Percentiles rank a stretch among this genome's conserved stretches.
Conservation (phyloP, 1,284 basidiomycete genomes). For the Microstroma glucosiphilum region DNA sequence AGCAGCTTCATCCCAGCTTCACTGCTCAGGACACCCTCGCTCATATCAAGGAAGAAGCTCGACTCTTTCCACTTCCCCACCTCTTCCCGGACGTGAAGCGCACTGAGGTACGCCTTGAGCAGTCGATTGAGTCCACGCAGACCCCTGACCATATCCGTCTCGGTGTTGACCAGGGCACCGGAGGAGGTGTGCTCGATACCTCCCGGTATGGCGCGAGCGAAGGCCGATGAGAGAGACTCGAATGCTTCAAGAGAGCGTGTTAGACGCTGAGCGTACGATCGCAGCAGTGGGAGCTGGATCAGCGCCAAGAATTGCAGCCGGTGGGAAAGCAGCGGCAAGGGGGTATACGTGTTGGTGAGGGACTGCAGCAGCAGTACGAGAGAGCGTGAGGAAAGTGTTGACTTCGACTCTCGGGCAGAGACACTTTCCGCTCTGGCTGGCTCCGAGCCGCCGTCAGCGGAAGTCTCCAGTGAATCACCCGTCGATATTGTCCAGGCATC, state of each 20-base stretch:
- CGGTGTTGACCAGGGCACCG: slow-evolving; percentile 11
- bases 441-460: slow-evolving; percentile 53
- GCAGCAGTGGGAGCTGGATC: slow-evolving; percentile 78
- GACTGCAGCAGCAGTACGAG: slow-evolving; percentile 32
- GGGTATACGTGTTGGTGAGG: slow-evolving; percentile 72
- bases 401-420: slow-evolving; percentile 16
- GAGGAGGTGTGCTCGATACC: slow-evolving; percentile 47
- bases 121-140: slow-evolving; percentile 38
- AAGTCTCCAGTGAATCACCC: slow-evolving; percentile 58
- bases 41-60: slow-evolving; percentile 34
- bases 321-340: slow-evolving; percentile 70
- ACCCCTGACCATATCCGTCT: slow-evolving; percentile 42
- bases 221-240: slow-evolving; percentile 76
- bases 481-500: slow-evolving; percentile 79
- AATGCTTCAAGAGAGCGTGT: slow-evolving; percentile 82
- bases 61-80: slow-evolving; percentile 34
- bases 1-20: slow-evolving; percentile 22
- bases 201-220: slow-evolving; percentile 84
- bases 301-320: slow-evolving; percentile 73
- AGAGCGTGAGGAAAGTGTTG: slow-evolving; percentile 33
- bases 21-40: slow-evolving; percentile 19
- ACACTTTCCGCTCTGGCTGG: slow-evolving; percentile 10
- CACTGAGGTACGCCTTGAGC: slow-evolving; percentile 39
- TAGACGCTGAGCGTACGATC: slow-evolving; percentile 70
- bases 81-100: slow-evolving; percentile 28